phyloP scores from a whole-genome alignment of 1,139 yeast species.

The Blastobotrys serpentis region DNA sequence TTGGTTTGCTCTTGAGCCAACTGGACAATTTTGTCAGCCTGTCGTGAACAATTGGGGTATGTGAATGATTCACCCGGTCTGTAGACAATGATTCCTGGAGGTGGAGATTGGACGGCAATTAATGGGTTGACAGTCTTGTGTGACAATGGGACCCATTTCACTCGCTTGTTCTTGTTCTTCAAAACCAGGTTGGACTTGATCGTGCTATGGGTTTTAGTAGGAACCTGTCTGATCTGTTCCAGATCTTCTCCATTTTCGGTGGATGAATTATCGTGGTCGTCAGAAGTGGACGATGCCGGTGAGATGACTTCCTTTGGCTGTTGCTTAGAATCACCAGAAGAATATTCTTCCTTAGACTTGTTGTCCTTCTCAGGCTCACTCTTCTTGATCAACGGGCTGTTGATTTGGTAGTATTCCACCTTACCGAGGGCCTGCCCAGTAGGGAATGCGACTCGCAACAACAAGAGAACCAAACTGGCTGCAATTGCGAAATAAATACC shows the following conservation, averaged over 20 bases:
- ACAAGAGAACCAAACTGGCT: constrained; percentile 73
- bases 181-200: constrained; percentile 9
- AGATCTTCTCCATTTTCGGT: constrained; percentile 3
- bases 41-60: constrained; percentile 77
- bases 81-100: constrained; percentile 86
- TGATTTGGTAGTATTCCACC: constrained; percentile 43
- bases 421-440: constrained; percentile 81
- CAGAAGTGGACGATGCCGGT: background rate
- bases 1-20: constrained; percentile 62
- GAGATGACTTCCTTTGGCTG: constrained; percentile 4
- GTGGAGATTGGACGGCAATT: constrained; percentile 68
- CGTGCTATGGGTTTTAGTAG: background rate
- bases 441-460: constrained; percentile 77
- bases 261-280: background rate
- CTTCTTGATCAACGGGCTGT: constrained; percentile 51
- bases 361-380: constrained; percentile 16
- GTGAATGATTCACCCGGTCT: constrained; percentile 79
- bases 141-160: constrained; percentile 72
- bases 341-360: background rate
- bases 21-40: constrained; percentile 67
- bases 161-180: constrained; percentile 18
- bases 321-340: background rate
- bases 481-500: constrained; percentile 90
- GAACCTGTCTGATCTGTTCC: background rate
- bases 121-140: constrained; percentile 57